These are phyloP conservation scores for Lolium multiflorum DNA, from an alignment of 176 grass and related monocot species.

Conservation along the genomic window DNA sequence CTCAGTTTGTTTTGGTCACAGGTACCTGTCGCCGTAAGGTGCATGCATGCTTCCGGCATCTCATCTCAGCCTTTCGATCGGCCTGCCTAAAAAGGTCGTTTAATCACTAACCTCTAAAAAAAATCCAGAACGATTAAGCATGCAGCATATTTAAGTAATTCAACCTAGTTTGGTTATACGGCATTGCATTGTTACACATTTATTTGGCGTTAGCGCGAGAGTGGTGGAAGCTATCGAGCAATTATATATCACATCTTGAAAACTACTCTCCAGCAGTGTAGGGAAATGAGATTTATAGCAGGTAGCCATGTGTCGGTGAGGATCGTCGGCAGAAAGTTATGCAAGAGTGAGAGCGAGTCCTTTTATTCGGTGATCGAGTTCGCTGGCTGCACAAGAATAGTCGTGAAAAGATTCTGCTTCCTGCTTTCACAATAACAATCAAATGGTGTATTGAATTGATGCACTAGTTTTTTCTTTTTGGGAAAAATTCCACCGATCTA, in stretches of 20 bases:
- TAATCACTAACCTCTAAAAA: not conserved
- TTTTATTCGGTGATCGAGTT: not conserved
- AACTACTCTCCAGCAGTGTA: not conserved
- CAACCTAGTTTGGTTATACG: too few relatives aligned
- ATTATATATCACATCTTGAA: not conserved
- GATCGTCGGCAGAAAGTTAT: not conserved
- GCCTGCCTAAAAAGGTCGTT: not conserved
- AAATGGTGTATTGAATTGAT: not conserved
- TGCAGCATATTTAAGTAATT: too few relatives aligned
- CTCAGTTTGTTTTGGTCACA: not conserved
- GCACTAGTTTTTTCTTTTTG: too few relatives aligned
- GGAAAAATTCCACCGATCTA: too few relatives aligned
- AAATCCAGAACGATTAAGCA: not conserved
- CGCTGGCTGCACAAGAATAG: not conserved
- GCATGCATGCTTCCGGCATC: not conserved
- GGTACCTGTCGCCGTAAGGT: not conserved
- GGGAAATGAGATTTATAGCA: not conserved
- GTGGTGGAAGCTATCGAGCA: not conserved
- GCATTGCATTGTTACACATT: not conserved
- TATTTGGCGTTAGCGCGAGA: not conserved
- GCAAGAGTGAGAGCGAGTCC: not conserved
- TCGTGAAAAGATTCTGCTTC: not conserved
- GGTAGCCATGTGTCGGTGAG: not conserved
- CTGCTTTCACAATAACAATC: not conserved
- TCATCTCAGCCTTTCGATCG: not conserved